phyloP scores from a whole-genome alignment of 139 green algal genomes.

The Chlamydomonas incerta region DNA sequence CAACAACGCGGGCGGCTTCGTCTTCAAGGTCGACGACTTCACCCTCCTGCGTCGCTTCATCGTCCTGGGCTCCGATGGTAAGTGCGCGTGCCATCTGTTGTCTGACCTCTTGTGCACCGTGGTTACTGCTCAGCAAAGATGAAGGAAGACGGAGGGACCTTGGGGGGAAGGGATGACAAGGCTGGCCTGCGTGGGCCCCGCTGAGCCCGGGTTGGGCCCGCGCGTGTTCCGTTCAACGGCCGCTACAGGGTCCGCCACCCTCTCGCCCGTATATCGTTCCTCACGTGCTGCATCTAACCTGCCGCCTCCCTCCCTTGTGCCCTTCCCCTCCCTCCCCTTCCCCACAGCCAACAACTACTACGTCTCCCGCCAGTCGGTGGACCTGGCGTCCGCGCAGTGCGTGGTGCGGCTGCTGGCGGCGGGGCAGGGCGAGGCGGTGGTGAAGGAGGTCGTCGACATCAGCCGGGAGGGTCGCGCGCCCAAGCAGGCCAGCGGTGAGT shows the following conservation, averaged over 20 bases:
- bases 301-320: not conserved
- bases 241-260: no score
- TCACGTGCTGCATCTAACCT: no score
- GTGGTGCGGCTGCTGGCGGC: not conserved
- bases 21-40: slow-evolving; percentile 26
- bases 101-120: no score
- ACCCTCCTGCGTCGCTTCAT: slow-evolving; percentile 14
- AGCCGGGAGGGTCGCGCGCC: not conserved
- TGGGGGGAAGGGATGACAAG: no score
- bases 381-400: not conserved
- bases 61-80: slow-evolving; percentile 24
- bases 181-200: no score
- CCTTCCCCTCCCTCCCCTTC: not conserved
- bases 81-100: no score
- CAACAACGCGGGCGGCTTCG: slow-evolving; percentile 38
- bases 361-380: not conserved
- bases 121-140: no score
- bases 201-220: not conserved
- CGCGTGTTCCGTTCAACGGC: no score
- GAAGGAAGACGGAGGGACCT: no score
- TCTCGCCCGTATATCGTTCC: not conserved
- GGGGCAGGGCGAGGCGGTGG: not conserved
- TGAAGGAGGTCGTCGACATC: not conserved
- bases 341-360: not conserved
- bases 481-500: not conserved